Evolutionary conservation across 2,329 filamentous ascomycete genomes (phyloP).

Genomic region (Davidsoniella neocaledoniae): DNA sequence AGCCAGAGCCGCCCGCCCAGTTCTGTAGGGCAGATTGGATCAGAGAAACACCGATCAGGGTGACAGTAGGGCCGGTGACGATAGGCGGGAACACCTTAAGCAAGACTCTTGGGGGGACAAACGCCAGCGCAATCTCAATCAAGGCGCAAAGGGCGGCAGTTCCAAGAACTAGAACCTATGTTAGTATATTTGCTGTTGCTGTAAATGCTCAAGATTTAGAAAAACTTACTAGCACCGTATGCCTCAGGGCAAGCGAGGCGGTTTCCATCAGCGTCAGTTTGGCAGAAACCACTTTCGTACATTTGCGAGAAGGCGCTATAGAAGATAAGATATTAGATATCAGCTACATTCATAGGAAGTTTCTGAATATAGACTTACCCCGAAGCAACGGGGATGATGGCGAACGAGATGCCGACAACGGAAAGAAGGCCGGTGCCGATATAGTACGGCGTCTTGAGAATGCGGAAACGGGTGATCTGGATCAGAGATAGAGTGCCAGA

Average conservation of each 20-base stretch:
- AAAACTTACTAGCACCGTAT: slow-evolving; percentile 37
- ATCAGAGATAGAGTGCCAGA: slow-evolving; percentile 58
- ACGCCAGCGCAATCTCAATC: slow-evolving; percentile 57
- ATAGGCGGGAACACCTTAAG: slow-evolving; percentile 65
- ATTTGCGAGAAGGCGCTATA: slow-evolving; percentile 49
- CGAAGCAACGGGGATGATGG: slow-evolving; percentile 54
- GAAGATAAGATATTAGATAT: neutral
- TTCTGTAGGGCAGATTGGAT: slow-evolving; percentile 56
- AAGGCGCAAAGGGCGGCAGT: slow-evolving; percentile 49
- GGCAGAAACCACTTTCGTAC: slow-evolving; percentile 57
- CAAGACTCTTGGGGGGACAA: slow-evolving; percentile 51
- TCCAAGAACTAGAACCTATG: slow-evolving; percentile 46
- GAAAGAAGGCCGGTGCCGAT: slow-evolving; percentile 66
- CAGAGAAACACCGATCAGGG: slow-evolving; percentile 57
- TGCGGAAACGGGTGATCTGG: slow-evolving; percentile 63
- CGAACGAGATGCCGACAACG: slow-evolving; percentile 64
- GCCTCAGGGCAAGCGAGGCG: slow-evolving; percentile 57
- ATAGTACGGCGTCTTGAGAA: slow-evolving; percentile 53
- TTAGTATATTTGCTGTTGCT: slow-evolving; percentile 30
- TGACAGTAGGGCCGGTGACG: slow-evolving; percentile 51
- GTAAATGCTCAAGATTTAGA: neutral
- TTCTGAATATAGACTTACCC: too few species aligned
- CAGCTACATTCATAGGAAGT: neutral
- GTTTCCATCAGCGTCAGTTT: slow-evolving; percentile 41
- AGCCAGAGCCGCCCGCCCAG: slow-evolving; percentile 61